These are phyloP conservation scores for Lumnitzera littorea DNA, from an alignment of 345 rosid species.

Conservation along the genomic window DNA sequence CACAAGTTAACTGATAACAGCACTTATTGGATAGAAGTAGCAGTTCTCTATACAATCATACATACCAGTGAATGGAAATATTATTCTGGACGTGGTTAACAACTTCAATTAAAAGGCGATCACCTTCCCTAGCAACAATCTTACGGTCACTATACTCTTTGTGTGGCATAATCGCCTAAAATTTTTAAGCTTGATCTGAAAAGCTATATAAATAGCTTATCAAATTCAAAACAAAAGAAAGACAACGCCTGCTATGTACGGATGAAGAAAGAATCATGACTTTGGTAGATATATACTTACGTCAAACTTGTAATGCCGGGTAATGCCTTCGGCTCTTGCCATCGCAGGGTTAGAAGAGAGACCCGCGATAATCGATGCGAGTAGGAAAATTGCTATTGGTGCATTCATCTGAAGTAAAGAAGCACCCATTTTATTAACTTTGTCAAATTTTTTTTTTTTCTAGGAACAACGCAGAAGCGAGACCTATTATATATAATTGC, in stretches of 20 bases:
- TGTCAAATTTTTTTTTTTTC: no score
- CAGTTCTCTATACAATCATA: background rate
- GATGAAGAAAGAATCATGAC: background rate
- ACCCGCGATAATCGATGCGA: slow-evolving; percentile 15
- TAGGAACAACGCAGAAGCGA: background rate
- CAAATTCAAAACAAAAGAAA: background rate
- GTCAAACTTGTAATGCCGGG: slow-evolving; percentile 67
- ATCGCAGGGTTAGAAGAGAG: slow-evolving; percentile 28
- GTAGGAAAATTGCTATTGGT: slow-evolving; percentile 10
- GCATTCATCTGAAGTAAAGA: slow-evolving; percentile 3
- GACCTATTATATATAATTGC: background rate
- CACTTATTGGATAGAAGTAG: no score
- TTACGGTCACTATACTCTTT: slow-evolving; percentile 47
- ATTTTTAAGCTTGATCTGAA: slow-evolving; percentile 35
- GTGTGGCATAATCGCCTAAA: slow-evolving; percentile 44
- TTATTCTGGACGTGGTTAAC: slow-evolving; percentile 44
- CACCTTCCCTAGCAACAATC: slow-evolving; percentile 51
- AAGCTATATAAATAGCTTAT: background rate
- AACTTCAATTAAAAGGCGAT: slow-evolving; percentile 42
- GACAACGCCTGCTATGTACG: background rate
- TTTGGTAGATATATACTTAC: slow-evolving; percentile 24
- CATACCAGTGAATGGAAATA: slow-evolving; percentile 50
- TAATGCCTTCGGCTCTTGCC: slow-evolving; percentile 33
- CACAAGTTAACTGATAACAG: no score
- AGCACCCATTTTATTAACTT: background rate